Evolutionary conservation across 148 eudicot genomes (phyloP).

Genomic region (Nepenthes mirabilis): DNA sequence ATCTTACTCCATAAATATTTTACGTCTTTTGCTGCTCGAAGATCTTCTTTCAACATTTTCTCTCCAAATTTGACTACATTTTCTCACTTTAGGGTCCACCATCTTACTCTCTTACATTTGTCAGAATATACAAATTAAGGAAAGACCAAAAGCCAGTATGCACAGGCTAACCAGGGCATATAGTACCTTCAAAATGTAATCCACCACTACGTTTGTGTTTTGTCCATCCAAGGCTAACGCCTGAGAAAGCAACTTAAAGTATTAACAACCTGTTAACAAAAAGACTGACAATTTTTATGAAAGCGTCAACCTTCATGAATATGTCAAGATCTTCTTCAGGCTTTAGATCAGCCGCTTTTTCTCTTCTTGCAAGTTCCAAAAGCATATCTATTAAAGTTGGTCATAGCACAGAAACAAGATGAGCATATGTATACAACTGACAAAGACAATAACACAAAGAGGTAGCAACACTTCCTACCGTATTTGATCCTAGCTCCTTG

Average conservation of each 20-base stretch:
- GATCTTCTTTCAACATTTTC: too few species aligned
- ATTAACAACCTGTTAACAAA: constrained; percentile 2
- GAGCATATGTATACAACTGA: background rate
- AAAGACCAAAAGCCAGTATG: background rate
- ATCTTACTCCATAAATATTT: too few species aligned
- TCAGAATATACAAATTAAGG: background rate
- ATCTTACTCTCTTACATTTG: background rate
- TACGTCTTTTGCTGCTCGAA: too few species aligned
- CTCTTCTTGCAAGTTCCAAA: constrained; percentile 90
- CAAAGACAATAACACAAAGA: constrained; percentile 1
- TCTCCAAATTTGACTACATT: too few species aligned
- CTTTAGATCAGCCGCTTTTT: constrained; percentile 56
- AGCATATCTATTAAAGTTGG: constrained; percentile 66
- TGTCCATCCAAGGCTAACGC: constrained; percentile 33
- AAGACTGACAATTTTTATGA: constrained; percentile 2
- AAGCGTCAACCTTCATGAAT: constrained; percentile 65
- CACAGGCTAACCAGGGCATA: constrained; percentile 5
- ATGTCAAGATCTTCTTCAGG: constrained; percentile 97
- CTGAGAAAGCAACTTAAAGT: background rate
- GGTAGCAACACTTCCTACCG: constrained; percentile 38
- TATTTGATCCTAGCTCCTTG: constrained; percentile 95
- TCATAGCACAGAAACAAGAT: constrained; percentile 13
- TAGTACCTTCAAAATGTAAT: constrained; percentile 88
- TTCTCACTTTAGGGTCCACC: too few species aligned
- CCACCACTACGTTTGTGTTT: constrained; percentile 65